phyloP scores from a whole-genome alignment of 2,329 filamentous ascomycete genomes.

The Colletotrichum tamarilloi region DNA sequence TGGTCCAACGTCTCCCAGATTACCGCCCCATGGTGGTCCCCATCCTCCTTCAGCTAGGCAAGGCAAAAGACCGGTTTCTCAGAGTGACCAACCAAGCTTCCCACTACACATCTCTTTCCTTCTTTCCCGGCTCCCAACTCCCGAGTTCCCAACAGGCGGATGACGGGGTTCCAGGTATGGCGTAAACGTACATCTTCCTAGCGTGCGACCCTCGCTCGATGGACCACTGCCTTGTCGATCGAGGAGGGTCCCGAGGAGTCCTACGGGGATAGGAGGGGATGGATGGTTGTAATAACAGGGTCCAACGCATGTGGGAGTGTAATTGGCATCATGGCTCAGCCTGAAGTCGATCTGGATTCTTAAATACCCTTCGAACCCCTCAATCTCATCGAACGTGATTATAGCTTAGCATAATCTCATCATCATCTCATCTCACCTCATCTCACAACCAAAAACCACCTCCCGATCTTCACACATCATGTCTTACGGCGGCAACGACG shows the following conservation, averaged over 20 bases:
- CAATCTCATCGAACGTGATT: neutral
- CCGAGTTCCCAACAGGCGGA: neutral
- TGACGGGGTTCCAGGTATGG: conserved; percentile 18
- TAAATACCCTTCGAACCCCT: conserved; percentile 18
- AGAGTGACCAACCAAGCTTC: neutral
- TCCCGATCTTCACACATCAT: conserved; percentile 40
- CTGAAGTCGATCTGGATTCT: neutral
- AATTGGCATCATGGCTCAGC: conserved; percentile 6
- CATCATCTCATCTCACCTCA: neutral
- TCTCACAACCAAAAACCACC: neutral
- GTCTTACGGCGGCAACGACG: conserved; percentile 60
- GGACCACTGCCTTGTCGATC: conserved; percentile 32
- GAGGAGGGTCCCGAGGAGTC: conserved; percentile 10
- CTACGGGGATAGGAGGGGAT: neutral
- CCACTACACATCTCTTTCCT: neutral
- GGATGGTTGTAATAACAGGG: conserved; percentile 4
- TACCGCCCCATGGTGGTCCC: neutral
- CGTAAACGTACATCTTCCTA: conserved; percentile 33
- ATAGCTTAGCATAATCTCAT: conserved; percentile 5
- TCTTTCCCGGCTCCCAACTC: neutral
- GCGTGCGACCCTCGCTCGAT: conserved; percentile 25
- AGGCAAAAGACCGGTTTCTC: neutral
- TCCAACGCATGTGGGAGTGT: conserved; percentile 26
- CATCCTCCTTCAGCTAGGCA: neutral
- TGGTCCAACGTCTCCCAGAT: conserved; percentile 4